A percentile compares a stretch with the other conserved stretches of the same genome.
Evolutionary conservation across 2,329 filamentous ascomycete species (phyloP).

Genomic region (Sporothrix curviconia): DNA sequence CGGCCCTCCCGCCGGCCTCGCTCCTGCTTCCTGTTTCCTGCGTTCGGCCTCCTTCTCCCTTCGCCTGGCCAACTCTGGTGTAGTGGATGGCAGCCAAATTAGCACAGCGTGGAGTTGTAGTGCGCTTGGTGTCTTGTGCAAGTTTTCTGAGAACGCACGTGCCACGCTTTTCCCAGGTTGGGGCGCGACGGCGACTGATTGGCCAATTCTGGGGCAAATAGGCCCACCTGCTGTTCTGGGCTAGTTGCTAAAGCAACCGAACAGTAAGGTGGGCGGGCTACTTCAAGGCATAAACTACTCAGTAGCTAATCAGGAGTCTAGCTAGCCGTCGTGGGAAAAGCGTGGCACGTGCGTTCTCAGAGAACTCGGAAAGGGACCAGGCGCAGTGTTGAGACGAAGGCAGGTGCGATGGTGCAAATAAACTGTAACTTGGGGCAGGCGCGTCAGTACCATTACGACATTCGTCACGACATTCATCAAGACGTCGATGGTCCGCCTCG

Average conservation of each 20-base stretch:
- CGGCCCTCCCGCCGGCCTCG: background rate
- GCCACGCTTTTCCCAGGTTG: background rate
- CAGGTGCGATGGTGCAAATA: background rate
- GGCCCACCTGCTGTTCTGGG: constrained; percentile 11
- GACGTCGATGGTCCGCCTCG: too few relatives aligned
- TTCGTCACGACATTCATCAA: too few relatives aligned
- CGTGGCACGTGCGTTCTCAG: background rate
- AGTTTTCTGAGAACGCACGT: background rate
- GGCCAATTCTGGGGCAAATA: background rate
- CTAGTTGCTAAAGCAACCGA: constrained; percentile 20
- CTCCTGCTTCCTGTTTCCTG: background rate
- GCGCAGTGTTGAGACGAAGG: background rate
- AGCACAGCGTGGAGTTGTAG: background rate
- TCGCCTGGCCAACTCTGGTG: constrained; percentile 8
- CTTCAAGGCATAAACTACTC: constrained; percentile 11
- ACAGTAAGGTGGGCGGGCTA: background rate
- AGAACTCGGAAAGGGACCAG: background rate
- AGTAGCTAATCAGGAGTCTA: constrained; percentile 7
- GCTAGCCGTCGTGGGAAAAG: background rate
- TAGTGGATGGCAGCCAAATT: background rate
- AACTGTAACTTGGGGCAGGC: background rate
- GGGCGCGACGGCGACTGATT: background rate
- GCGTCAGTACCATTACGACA: too few relatives aligned
- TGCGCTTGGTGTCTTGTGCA: too few relatives aligned
- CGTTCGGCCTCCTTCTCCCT: background rate